A percentile compares a stretch with the other conserved stretches of the same genome.
Evolutionary conservation across 1,284 basidiomycete species (phyloP).

Genomic region (Cystobasidiaceae sp.): DNA sequence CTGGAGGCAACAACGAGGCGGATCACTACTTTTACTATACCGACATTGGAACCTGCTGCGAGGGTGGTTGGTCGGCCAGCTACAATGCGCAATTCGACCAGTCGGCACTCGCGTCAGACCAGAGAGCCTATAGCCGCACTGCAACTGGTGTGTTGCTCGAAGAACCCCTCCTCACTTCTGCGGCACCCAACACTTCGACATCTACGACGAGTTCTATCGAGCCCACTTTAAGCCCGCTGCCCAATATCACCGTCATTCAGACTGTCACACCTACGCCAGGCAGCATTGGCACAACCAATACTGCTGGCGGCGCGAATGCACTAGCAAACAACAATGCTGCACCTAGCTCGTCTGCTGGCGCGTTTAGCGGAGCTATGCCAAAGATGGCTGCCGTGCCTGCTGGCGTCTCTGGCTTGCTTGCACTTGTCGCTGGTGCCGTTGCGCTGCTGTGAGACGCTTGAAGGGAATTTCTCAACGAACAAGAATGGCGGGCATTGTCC

Average conservation of each 20-base stretch:
- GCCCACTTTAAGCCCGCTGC: background rate
- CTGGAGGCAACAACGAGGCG: conserved; percentile 26
- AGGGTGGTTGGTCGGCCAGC: background rate
- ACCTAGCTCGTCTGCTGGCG: too few species aligned
- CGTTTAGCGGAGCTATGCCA: too few species aligned
- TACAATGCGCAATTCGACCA: background rate
- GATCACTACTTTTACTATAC: conserved; percentile 29
- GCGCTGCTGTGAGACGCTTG: too few species aligned
- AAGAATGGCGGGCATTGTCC: too few species aligned
- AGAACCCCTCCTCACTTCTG: background rate
- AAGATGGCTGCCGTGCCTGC: too few species aligned
- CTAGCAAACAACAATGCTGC: too few species aligned
- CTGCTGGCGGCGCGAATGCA: too few species aligned
- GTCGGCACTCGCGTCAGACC: background rate
- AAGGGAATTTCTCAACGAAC: too few species aligned
- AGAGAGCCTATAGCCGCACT: background rate
- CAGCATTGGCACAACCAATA: too few species aligned
- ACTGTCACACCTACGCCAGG: too few species aligned
- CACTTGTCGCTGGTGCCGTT: too few species aligned
- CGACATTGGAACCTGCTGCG: conserved; percentile 22
- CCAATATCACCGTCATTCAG: background rate
- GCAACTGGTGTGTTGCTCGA: background rate
- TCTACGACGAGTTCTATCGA: background rate
- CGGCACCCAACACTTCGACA: background rate
- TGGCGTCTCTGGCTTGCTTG: too few species aligned